phyloP scores from a whole-genome alignment of 306 rosid species.

The Amphicarpaea edgeworthii region DNA sequence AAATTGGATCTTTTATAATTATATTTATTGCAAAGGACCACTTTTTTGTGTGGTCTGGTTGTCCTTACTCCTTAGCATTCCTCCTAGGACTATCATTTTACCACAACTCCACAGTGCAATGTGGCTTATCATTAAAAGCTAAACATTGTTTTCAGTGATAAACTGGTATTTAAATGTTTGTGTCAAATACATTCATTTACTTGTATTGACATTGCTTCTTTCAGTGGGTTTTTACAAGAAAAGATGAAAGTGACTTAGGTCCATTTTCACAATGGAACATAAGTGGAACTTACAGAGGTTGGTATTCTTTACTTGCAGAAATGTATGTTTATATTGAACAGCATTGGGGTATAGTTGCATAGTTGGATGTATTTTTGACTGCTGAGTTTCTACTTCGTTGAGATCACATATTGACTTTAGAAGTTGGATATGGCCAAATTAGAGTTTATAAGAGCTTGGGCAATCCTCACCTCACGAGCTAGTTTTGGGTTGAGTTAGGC shows the following conservation, averaged over 20 bases:
- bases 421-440: background rate
- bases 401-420: background rate
- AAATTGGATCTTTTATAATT: conserved; percentile 12
- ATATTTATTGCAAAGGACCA: conserved; percentile 16
- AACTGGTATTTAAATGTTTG: conserved; percentile 25
- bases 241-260: conserved; percentile 85
- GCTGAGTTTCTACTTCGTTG: conserved; percentile 18
- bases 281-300: conserved; percentile 97
- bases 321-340: conserved; percentile 8
- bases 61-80: conserved; percentile 25
- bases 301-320: conserved; percentile 45
- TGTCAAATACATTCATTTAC: conserved; percentile 38
- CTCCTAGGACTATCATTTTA: conserved; percentile 30
- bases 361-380: conserved; percentile 5
- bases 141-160: background rate
- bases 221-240: conserved; percentile 91
- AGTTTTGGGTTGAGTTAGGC: too few relatives aligned
- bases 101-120: background rate
- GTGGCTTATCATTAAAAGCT: background rate
- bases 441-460: background rate
- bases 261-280: conserved; percentile 94
- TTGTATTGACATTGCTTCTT: conserved; percentile 52
- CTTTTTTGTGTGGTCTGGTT: background rate
- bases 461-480: background rate
- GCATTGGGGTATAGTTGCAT: background rate